Evolutionary conservation across 192 early-diverging fungal genomes (phyloP), one percentile per base, ranked within the genome.

Genomic region (Coemansia sp.): DNA sequence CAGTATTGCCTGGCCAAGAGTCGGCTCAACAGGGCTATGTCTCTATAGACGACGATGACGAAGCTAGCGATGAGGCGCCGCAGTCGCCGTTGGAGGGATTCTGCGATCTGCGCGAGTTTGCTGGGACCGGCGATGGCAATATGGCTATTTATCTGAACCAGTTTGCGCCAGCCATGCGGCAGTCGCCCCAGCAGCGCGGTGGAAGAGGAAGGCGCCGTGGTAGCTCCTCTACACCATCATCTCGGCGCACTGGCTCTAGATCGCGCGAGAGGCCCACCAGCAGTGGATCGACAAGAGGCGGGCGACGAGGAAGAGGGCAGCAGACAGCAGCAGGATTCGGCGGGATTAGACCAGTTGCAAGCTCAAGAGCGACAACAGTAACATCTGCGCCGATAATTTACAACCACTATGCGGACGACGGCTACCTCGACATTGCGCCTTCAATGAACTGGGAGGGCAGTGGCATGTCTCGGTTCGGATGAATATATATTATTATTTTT

Each of bases 31-130:
- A 55, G 25, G 31, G 34, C 14, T 23, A 34, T n/a, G 45, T 15
- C 15, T 25, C 44, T 48, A 46, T 23, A 12, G 36, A 73, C 21
- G 32, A n/a, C 14, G 21, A 19, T 14, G 62, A 57, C 17, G 23
- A 45, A 2, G 27, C 27, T 27, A 27, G 27, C 10, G 60, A 57
- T 11, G 38, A 31, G 25, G 27, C 31, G 32, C 57, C 57, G 32
- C 70, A 68, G 37, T 82, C 80, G 32, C 80, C 80, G 39, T 66
- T 82, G 31, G 80, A 82, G 44, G 80, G 80, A 4, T 82, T 82
- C 66, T 82, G 75, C 68, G 69, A 75, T 51, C 42, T 82, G 66
- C 68, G 72, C 9, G 37, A 63, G 3, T 14, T 57, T 32, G 31
- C 38, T 6, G 62, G 53, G 15, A 60, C 48, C 17, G 51, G 61